phyloP scores from a whole-genome alignment of 2,329 filamentous ascomycete genomes.

The Calonectria montana region DNA sequence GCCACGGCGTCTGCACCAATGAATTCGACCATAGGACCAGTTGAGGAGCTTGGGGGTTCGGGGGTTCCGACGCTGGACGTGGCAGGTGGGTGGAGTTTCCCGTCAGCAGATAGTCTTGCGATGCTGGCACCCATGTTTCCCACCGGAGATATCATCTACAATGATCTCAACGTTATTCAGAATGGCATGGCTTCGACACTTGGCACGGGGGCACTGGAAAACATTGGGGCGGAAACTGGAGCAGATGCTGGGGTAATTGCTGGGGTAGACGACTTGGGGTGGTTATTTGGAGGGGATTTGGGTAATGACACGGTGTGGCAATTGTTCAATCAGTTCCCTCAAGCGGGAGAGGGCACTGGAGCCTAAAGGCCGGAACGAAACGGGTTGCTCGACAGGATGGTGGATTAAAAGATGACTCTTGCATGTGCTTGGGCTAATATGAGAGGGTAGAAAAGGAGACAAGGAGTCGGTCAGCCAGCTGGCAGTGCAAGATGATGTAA shows the following conservation, averaged over 20 bases:
- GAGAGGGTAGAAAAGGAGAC: neutral
- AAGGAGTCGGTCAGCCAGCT: slow-evolving; percentile 5
- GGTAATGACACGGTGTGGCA: slow-evolving; percentile 67
- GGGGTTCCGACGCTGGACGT: slow-evolving; percentile 8
- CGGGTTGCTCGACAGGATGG: slow-evolving; percentile 1
- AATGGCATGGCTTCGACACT: slow-evolving; percentile 37
- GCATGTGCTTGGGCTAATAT: slow-evolving; percentile 13
- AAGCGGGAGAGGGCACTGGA: slow-evolving; percentile 29
- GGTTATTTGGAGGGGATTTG: slow-evolving; percentile 68
- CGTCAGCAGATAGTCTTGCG: slow-evolving; percentile 60
- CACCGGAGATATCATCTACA: slow-evolving; percentile 67
- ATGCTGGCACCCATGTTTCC: slow-evolving; percentile 67
- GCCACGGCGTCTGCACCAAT: slow-evolving; percentile 27
- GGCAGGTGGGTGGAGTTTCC: slow-evolving; percentile 52
- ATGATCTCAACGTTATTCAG: slow-evolving; percentile 62
- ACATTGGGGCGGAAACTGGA: slow-evolving; percentile 22
- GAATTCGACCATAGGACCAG: slow-evolving; percentile 18
- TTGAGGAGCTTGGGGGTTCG: slow-evolving; percentile 18
- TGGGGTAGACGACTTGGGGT: slow-evolving; percentile 40
- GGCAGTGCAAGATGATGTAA: slow-evolving; percentile 21
- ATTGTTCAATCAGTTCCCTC: slow-evolving; percentile 62
- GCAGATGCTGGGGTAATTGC: slow-evolving; percentile 13
- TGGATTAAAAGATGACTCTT: slow-evolving; percentile 14
- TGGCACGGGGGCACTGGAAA: slow-evolving; percentile 7
- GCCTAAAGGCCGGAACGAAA: slow-evolving; percentile 14